Percentiles rank a stretch among this genome's conserved stretches.
Evolutionary conservation across 768 basidiomycete genomes (phyloP).

Genomic region (Phylloporus sp.): DNA sequence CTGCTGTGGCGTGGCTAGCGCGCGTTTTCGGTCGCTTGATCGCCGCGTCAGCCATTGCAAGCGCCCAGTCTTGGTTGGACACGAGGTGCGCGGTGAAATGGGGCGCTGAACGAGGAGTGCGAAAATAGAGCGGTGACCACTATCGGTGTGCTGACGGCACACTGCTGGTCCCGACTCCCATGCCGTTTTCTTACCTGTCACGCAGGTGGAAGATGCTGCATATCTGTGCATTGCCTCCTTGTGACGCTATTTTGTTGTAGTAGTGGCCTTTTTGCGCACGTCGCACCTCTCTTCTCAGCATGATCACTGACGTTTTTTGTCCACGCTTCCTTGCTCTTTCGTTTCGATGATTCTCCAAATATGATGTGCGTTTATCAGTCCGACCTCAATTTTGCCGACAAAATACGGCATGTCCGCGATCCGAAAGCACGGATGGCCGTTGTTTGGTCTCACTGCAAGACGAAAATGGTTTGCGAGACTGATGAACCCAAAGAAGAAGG

Average conservation of each 20-base stretch:
- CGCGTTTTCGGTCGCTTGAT: conserved; percentile 95
- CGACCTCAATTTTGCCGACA: conserved; percentile 80
- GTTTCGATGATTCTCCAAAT: conserved; percentile 23
- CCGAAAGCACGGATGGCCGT: conserved; percentile 82
- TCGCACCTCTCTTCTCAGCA: conserved; percentile 31
- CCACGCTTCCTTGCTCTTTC: conserved; percentile 39
- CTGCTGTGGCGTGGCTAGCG: conserved; percentile 67
- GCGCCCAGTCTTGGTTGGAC: conserved; percentile 75
- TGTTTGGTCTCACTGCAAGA: conserved; percentile 84
- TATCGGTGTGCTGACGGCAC: conserved; percentile 25
- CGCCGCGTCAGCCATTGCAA: conserved; percentile 71
- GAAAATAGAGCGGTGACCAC: conserved; percentile 39
- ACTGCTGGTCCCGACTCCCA: conserved; percentile 22
- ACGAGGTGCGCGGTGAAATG: conserved; percentile 93
- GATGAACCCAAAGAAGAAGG: conserved; percentile 87
- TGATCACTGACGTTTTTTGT: conserved; percentile 59
- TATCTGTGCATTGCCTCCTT: conserved; percentile 53
- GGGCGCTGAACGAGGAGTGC: conserved; percentile 97
- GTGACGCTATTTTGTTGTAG: conserved; percentile 38
- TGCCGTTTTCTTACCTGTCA: conserved; percentile 55
- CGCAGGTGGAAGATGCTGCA: conserved; percentile 51
- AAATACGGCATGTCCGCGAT: conserved; percentile 81
- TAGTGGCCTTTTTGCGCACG: conserved; percentile 25
- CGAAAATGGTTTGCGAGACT: conserved; percentile 82
- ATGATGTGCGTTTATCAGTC: conserved; percentile 46